phyloP scores from a whole-genome alignment of 805 yeast genomes.

The Lipomyces orientalis region DNA sequence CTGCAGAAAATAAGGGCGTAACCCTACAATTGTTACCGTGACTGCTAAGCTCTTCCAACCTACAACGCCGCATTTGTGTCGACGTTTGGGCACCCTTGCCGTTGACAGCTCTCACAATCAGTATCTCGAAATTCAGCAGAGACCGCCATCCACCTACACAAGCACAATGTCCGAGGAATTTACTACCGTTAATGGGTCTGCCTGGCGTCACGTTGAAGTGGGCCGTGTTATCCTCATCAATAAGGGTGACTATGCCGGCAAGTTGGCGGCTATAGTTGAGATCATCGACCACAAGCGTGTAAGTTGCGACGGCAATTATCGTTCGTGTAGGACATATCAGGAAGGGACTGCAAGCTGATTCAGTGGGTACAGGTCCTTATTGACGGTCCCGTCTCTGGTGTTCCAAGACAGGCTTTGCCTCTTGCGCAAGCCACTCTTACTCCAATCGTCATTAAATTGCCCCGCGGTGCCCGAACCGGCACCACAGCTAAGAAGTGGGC shows the following conservation, averaged over 20 bases:
- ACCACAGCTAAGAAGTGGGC: constrained; percentile 91
- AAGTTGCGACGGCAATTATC: constrained; percentile 43
- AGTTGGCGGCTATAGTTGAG: constrained; percentile 97
- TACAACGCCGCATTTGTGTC: neutral
- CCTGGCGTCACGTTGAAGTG: constrained; percentile 99
- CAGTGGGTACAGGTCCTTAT: constrained; percentile 68
- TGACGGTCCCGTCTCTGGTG: constrained; percentile 91
- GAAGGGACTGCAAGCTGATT: neutral
- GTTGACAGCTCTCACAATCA: neutral
- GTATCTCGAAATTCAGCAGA: neutral
- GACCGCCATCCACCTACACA: neutral
- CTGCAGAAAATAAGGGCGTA: neutral
- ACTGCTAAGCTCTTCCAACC: neutral
- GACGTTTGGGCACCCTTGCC: too few species aligned
- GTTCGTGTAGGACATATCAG: neutral
- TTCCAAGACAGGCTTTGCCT: constrained; percentile 89
- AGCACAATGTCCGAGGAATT: constrained; percentile 66
- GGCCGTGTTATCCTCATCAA: constrained; percentile 97
- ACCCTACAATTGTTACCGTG: neutral
- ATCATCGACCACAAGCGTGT: constrained; percentile 99
- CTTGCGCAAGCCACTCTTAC: constrained; percentile 91
- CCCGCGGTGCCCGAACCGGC: constrained; percentile 93
- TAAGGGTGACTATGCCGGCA: constrained; percentile 73
- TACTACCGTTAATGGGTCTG: constrained; percentile 86
- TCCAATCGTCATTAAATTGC: constrained; percentile 83